Evolutionary conservation across 176 grass and related monocot genomes (phyloP).

Genomic region (Panicum miliaceum): DNA sequence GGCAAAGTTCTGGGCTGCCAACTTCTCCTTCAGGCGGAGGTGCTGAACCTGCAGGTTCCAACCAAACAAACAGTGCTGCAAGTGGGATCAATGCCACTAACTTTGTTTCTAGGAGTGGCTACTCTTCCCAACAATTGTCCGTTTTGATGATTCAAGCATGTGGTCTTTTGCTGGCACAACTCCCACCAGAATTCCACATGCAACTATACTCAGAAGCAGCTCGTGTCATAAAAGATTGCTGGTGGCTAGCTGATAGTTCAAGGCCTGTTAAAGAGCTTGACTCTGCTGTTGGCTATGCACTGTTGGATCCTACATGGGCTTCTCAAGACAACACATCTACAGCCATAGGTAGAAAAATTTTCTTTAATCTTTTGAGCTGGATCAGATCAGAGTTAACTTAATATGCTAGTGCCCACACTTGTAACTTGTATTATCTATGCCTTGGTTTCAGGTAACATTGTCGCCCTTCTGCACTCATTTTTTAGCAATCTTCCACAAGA

Average conservation of each 20-base stretch:
- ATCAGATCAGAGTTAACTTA: conserved; percentile 35
- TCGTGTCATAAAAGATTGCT: conserved; percentile 94
- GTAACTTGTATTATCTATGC: background rate
- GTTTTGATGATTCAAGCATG: conserved; percentile 99
- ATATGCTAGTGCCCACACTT: conserved; percentile 4
- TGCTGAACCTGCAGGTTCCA: conserved; percentile 63
- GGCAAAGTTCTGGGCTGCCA: conserved; percentile 75
- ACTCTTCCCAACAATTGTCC: conserved; percentile 85
- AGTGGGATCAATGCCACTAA: conserved; percentile 70
- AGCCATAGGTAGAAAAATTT: conserved; percentile 65
- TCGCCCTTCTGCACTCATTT: conserved; percentile 90
- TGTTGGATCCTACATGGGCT: conserved; percentile 92
- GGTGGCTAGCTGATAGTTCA: conserved; percentile 91
- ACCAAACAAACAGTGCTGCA: conserved; percentile 54
- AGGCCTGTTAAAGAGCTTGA: conserved; percentile 92
- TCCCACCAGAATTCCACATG: conserved; percentile 93
- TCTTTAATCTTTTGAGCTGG: conserved; percentile 29
- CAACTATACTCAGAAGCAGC: conserved; percentile 93
- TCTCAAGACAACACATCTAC: conserved; percentile 98
- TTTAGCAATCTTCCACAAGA: conserved; percentile 99
- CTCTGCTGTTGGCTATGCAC: conserved; percentile 94
- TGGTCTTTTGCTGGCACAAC: conserved; percentile 91
- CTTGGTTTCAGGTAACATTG: conserved; percentile 81
- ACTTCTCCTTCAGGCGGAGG: conserved; percentile 76
- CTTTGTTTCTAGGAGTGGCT: conserved; percentile 95